Evolutionary conservation across 106 monocot genomes (phyloP), one percentile per base, ranked within the genome.

Genomic region (Xerophyta viscosa): DNA sequence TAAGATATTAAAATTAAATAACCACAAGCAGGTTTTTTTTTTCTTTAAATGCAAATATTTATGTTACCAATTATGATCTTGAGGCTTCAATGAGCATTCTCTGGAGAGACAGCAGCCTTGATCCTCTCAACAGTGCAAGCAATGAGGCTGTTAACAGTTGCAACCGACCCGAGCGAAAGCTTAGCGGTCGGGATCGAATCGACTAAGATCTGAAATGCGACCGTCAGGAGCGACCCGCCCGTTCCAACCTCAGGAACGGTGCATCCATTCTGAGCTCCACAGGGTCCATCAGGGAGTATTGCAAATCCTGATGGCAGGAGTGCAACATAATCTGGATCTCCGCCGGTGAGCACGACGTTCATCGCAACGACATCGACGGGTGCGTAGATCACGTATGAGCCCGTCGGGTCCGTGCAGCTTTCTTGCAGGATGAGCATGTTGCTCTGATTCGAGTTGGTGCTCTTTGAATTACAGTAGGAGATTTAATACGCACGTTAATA

Each of bases 341-440:
- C 89, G 2, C 96, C 96, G 19, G 74, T 98, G 48, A 98, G 60
- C 30, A 98, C 89, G 8, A 79, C 86, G 39, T 98, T 77, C 89
- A 98, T 98, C 33, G 96, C 81, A 8, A 77, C 79, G 8, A 89
- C 71, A 42, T 98, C 96, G 3, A 98, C 96, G 1, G 96, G 96
- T 0, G 96, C 96, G 23, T 98, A 98, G 54, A 98, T 77, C 37
- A 98, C 89, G 37, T 73, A 82, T 22, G 96, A 84, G 22, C 84
- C 89, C 2, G 82, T 77, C 0, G 76, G 20, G 45, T 98, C 96
- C 0, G 85, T 98, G 73, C 76, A 86, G 58, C 84, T 89, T 74
- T 98, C 96, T 67, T 98, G 96, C 28, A 98, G 89, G 36, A 98
- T 98, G 57, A 98, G 57, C 82, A 98, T 98, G 79, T 82, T 90